These are phyloP conservation scores for Quambalaria eucalypti DNA, from an alignment of 1,284 basidiomycete species.

Conservation along the genomic window DNA sequence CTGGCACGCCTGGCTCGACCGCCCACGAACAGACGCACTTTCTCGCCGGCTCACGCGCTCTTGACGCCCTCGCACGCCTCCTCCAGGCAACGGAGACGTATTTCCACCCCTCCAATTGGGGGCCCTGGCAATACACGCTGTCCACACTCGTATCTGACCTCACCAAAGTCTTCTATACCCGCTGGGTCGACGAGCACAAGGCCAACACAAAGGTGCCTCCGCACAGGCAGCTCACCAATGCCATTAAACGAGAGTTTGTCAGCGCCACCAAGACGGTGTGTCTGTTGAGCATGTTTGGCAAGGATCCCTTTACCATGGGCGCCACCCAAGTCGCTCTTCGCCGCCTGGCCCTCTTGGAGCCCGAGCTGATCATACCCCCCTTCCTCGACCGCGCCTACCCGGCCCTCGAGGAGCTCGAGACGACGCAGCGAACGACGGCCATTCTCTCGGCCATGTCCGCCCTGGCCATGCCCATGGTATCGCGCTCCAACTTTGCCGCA, in stretches of 20 bases:
- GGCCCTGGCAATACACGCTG: slow-evolving; percentile 54
- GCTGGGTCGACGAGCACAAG: slow-evolving; percentile 62
- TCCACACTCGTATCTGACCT: slow-evolving; percentile 73
- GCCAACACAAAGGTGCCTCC: slow-evolving; percentile 70
- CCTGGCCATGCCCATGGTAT: slow-evolving; percentile 68
- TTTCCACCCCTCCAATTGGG: slow-evolving; percentile 64
- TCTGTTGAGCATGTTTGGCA: slow-evolving; percentile 89
- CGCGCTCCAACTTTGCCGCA: slow-evolving; percentile 64
- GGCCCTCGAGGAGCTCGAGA: slow-evolving; percentile 63
- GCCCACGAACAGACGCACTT: slow-evolving; percentile 53
- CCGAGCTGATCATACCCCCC: slow-evolving; percentile 79
- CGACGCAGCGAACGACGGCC: slow-evolving; percentile 49
- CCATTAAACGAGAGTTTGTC: slow-evolving; percentile 76
- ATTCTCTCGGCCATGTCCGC: slow-evolving; percentile 79
- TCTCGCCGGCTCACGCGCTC: slow-evolving; percentile 75
- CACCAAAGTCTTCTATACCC: slow-evolving; percentile 62
- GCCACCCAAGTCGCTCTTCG: slow-evolving; percentile 53
- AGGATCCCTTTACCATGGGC: slow-evolving; percentile 54
- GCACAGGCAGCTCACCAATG: slow-evolving; percentile 65
- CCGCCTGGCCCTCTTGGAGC: slow-evolving; percentile 70
- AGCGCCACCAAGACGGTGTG: slow-evolving; percentile 73
- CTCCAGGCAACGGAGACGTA: slow-evolving; percentile 87
- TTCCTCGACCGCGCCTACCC: slow-evolving; percentile 83
- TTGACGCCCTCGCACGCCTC: slow-evolving; percentile 78
- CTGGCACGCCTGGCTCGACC: slow-evolving; percentile 30